phyloP scores from a whole-genome alignment of 2,329 filamentous ascomycete genomes.

The Microascus cirrosus region DNA sequence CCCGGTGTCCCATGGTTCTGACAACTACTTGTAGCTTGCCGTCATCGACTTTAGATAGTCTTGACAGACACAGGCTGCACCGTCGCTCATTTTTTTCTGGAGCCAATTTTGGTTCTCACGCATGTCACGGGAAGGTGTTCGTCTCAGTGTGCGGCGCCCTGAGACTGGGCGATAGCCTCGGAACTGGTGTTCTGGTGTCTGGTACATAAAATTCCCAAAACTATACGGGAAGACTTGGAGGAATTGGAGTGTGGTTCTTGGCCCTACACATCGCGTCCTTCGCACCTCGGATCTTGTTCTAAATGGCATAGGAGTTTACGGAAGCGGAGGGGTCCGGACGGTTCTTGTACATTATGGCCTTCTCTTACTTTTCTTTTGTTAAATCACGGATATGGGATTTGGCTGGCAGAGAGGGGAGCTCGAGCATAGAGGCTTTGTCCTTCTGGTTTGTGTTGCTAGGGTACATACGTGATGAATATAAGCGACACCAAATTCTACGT shows the following conservation, averaged over 20 bases:
- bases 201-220: not conserved
- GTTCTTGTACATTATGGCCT: not conserved
- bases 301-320: not conserved
- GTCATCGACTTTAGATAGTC: constrained; percentile 34
- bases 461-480: constrained; percentile 2
- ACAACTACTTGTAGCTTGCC: constrained; percentile 23
- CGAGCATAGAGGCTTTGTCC: not conserved
- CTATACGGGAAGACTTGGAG: not conserved
- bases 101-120: not conserved
- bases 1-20: not conserved
- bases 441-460: not conserved
- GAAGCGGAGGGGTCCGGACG: not conserved
- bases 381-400: not conserved
- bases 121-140: not conserved
- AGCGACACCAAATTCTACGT: not conserved
- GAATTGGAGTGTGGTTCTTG: not conserved
- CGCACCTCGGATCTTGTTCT: not conserved
- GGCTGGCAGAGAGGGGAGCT: not conserved
- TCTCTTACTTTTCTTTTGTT: not conserved
- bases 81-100: not conserved
- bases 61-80: not conserved
- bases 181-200: not conserved
- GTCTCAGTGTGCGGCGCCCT: not conserved
- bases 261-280: not conserved
- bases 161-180: not conserved